Evolutionary conservation across 1,284 basidiomycete species (phyloP), one percentile per base, ranked within the genome.

Genomic region (Ustilago sp.): DNA sequence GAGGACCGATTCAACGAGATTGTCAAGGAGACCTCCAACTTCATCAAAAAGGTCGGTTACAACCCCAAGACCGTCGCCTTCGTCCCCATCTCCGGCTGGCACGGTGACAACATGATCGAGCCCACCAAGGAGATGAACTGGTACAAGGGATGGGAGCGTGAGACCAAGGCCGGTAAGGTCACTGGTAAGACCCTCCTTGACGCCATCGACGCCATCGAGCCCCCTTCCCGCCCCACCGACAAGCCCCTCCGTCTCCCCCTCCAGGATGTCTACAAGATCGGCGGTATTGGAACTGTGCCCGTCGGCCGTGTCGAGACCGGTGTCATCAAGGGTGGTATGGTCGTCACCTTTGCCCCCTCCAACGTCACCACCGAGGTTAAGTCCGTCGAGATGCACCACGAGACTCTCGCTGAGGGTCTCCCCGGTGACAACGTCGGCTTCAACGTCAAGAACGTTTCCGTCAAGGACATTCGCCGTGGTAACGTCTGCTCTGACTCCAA

Each of bases 241-340:
- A 98, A 97, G 91, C 95, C 96, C 85, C 96, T 99, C 89, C 95
- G 96, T 90, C 95, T 99, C 81, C 96, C 96, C 86, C 95, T 99
- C 89, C 96, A 99, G 91, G 96, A 99, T 91, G 96, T 99, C 86
- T 99, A 99, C 94, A 99, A 99, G 92, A 99, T 99, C 87, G 96
- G 96, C 90, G 96, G 96, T 95, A 99, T 99, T 87, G 96, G 96
- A 84, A 99, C 96, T 86, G 97, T 99, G 85, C 96, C 96, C 88
- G 96, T 99, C 89, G 96, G 96, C 88, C 96, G 97, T 94, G 96
- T 99, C 87, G 96, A 99, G 91, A 99, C 97, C 87, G 96, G 97
- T 92, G 88, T 95, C 89, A 98, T 99, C 92, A 98, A 98, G 91
- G 93, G 95, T 86, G 95, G 96, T 88, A 98, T 99, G 96, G 87